Evolutionary conservation across 2,329 filamentous ascomycete species (phyloP).

Genomic region (Microdochium bolleyi): DNA sequence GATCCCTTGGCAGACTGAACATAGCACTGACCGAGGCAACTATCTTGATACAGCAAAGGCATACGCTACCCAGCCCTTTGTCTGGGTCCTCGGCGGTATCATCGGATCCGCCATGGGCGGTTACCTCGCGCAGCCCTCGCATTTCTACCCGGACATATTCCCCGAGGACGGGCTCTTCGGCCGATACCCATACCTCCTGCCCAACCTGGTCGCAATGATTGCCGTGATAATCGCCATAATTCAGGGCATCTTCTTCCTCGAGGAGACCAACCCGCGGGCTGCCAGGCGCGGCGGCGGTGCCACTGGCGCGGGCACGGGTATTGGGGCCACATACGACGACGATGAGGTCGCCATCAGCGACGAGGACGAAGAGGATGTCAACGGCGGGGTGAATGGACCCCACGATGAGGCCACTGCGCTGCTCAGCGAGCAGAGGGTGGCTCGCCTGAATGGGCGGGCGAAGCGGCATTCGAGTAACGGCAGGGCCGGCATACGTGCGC

Average conservation of each 20-base stretch:
- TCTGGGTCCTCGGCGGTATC: conserved; percentile 27
- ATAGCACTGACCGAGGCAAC: too few species aligned
- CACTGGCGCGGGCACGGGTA: background rate
- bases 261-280: conserved; percentile 27
- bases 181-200: conserved; percentile 62
- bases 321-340: too few species aligned
- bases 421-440: conserved; percentile 14
- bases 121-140: conserved; percentile 25
- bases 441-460: conserved; percentile 12
- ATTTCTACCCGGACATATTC: conserved; percentile 26
- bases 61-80: conserved; percentile 26
- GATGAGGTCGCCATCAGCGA: conserved; percentile 5
- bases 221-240: conserved; percentile 55
- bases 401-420: conserved; percentile 14
- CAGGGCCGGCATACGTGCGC: background rate
- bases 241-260: conserved; percentile 53
- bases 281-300: background rate
- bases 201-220: conserved; percentile 56
- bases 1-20: background rate
- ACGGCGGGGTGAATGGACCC: conserved; percentile 17
- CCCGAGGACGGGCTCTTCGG: conserved; percentile 36
- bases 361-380: conserved; percentile 11
- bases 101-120: conserved; percentile 27
- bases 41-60: conserved; percentile 20
- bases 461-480: conserved; percentile 3